Conservation (phyloP, 2,329 filamentous ascomycete species). For the Shiraia sp. region DNA sequence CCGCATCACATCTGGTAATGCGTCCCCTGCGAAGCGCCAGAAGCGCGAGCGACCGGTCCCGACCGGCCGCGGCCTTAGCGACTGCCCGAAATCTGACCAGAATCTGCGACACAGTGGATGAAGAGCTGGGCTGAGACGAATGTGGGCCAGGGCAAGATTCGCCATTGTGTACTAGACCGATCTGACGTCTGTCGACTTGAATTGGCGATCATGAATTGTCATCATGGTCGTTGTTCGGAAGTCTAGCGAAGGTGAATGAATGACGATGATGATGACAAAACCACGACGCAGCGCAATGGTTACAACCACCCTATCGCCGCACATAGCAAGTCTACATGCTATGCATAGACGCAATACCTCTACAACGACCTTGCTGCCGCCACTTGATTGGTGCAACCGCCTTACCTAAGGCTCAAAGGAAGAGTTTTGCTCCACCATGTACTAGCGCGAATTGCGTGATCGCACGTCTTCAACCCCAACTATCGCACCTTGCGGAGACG, state of each 20-base stretch:
- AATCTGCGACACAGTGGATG: conserved; percentile 4
- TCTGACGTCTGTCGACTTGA: not conserved
- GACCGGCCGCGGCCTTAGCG: conserved; percentile 6
- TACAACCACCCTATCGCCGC: conserved; percentile 16
- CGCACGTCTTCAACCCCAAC: conserved; percentile 35
- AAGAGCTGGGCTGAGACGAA: conserved; percentile 11
- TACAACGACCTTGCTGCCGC: conserved; percentile 11
- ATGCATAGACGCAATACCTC: conserved; percentile 8
- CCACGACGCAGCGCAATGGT: conserved; percentile 9
- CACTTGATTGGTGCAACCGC: conserved; percentile 20
- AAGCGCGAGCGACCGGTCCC: conserved; percentile 12
- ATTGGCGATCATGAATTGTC: not conserved
- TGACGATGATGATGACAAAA: conserved; percentile 24
- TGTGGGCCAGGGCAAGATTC: not conserved
- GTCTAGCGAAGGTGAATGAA: too few relatives aligned
- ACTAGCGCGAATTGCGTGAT: conserved; percentile 41
- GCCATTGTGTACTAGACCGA: not conserved
- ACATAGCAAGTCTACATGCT: conserved; percentile 5
- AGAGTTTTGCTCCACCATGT: conserved; percentile 27
- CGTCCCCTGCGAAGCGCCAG: conserved; percentile 10
- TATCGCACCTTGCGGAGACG: conserved; percentile 30
- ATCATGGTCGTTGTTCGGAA: too few relatives aligned
- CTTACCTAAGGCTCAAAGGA: conserved; percentile 24
- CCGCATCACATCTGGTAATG: conserved; percentile 5
- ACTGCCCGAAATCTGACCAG: conserved; percentile 8